Evolutionary conservation across 495 filamentous ascomycete genomes (phyloP), one percentile per base, ranked within the genome.

Genomic region (Haplographium delicatum): DNA sequence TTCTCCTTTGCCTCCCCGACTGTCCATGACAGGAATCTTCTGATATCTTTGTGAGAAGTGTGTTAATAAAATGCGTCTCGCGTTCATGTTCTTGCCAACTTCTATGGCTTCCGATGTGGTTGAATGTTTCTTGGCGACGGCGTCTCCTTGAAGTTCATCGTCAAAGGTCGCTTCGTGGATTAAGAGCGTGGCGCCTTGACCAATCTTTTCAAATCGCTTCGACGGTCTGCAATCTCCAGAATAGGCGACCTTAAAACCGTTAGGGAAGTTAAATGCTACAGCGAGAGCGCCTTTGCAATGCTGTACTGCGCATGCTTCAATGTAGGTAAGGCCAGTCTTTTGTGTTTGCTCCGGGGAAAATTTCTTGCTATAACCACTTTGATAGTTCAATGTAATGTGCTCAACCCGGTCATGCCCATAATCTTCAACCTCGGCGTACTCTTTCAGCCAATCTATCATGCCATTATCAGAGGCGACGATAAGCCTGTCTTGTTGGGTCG

Each of bases 141-240:
- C 93, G 43, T 94, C 88, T 3, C 76, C 82, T 11, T 62, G 33
- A 43, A 95, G 73, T 58, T 93, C 86, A 56, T 95, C 85, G 30
- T 91, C 85, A 58, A 98, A 98, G 0, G 93, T 98, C 50, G 91
- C 90, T 74, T 98, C 93, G 71, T 98, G 93, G 42, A 98, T 79
- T 2, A 96, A 74, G 2, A 98, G 70, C 3, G 89, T 93, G 1
- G 86, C 83, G 15, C 78, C 85, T 10, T 69, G 65, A 16, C 88
- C 93, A 40, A 95, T 86, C 13, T 60, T 37, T 6, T 79, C 80
- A 53, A 97, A 96, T 0, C 62, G 55, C 0, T 67, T 49, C 3
- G 82, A 88, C 0, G 93, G 93, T 4, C 93, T 75, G 60, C 90
- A 95, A 66, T 98, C 93, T 39, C 93, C 93, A 8, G 86, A 91